A percentile compares a stretch with the other conserved stretches of the same genome.
These are phyloP conservation scores for Neurospora sp. DNA, from an alignment of 495 filamentous ascomycete species.

Conservation along the genomic window DNA sequence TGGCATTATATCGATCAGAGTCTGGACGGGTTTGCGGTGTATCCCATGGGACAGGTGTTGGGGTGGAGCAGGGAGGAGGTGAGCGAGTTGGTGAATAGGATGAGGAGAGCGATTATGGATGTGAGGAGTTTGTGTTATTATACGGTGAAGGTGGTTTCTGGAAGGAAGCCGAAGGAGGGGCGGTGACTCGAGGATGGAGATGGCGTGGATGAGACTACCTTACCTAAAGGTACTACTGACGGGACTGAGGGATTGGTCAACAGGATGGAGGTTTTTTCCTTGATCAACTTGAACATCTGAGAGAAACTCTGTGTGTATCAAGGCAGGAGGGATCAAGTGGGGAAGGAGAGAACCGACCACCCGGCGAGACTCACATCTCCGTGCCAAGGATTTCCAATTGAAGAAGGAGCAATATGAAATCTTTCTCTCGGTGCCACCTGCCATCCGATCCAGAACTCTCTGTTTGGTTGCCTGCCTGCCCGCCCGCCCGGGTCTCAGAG, in stretches of 20 bases:
- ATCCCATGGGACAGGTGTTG: conserved; percentile 1
- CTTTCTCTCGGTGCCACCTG: background rate
- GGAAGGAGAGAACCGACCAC: background rate
- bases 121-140: background rate
- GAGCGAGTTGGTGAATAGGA: background rate
- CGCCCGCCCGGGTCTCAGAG: background rate
- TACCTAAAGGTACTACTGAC: background rate
- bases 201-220: background rate
- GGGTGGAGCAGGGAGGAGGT: conserved; percentile 2
- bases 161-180: conserved; percentile 11
- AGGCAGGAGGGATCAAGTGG: background rate
- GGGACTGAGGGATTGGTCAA: background rate
- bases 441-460: background rate
- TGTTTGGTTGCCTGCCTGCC: background rate
- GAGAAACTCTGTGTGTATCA: background rate
- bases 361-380: background rate
- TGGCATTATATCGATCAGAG: conserved; percentile 2
- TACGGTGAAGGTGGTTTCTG: background rate
- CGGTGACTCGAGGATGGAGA: background rate
- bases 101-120: background rate
- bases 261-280: background rate
- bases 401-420: background rate
- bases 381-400: background rate
- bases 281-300: background rate
- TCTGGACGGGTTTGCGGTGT: conserved; percentile 5